phyloP scores from a whole-genome alignment of 2,329 filamentous ascomycete genomes.

The Shiraia bambusicola region DNA sequence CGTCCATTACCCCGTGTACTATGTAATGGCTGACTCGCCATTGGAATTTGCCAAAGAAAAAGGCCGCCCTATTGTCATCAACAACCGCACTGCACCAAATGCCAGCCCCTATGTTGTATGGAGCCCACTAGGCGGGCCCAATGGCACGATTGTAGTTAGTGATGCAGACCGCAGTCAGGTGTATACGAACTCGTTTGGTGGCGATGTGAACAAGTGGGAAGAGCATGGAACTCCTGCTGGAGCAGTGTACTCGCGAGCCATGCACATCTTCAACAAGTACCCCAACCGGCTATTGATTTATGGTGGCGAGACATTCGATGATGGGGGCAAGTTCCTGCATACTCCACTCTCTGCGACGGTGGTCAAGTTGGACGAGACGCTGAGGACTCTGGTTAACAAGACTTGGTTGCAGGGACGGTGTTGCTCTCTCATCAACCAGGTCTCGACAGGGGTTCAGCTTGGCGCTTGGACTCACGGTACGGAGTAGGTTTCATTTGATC shows the following conservation, averaged over 20 bases:
- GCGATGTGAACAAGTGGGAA: conserved; percentile 21
- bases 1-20: conserved; percentile 25
- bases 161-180: conserved; percentile 20
- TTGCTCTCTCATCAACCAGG: too few relatives aligned
- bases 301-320: conserved; percentile 21
- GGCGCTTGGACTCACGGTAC: too few relatives aligned
- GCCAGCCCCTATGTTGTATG: conserved; percentile 23
- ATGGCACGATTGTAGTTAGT: conserved; percentile 23
- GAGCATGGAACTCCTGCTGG: conserved; percentile 22
- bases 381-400: conserved; percentile 6
- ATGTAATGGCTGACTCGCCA: conserved; percentile 22
- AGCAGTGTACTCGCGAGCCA: conserved; percentile 18
- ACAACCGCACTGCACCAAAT: conserved; percentile 20
- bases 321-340: conserved; percentile 7
- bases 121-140: conserved; percentile 23
- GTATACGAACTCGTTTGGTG: conserved; percentile 19
- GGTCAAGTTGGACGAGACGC: conserved; percentile 8
- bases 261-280: conserved; percentile 19
- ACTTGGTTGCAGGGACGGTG: too few relatives aligned
- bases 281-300: conserved; percentile 20
- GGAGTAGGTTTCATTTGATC: too few relatives aligned
- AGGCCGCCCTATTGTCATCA: conserved; percentile 19
- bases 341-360: conserved; percentile 19
- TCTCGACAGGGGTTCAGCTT: too few relatives aligned
- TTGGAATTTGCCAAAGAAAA: conserved; percentile 16